Evolutionary conservation across 768 basidiomycete species (phyloP), one percentile per base, ranked within the genome.

Genomic region (Lentinula aciculospora): DNA sequence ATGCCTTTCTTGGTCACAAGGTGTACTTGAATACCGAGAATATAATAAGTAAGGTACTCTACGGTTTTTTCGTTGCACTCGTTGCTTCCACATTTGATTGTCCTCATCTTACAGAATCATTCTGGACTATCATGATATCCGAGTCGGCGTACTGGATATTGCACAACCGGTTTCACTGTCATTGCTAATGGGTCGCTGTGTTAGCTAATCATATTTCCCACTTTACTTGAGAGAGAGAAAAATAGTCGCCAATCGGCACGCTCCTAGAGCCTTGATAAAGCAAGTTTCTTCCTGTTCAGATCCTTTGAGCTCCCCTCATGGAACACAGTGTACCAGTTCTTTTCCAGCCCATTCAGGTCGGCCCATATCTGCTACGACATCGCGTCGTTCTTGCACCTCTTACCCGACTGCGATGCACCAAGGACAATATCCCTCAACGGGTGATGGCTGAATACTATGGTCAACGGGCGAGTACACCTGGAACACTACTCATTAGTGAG

Each of bases 401-500:
- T 23, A 74, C 71, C 0, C 69, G 74, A 10, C 61, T 61, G 51
- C 67, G 73, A n/a, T 67, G 71, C 3, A 54, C 67, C 46, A 53
- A 64, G 23, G 51, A 56, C 0, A 60, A 65, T 25, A 60, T 70
- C 13, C 68, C 63, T 3, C 58, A 64, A 7, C 68, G 66, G 3
- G 53, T 68, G n/a, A 62, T 66, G 29, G 61, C 60, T 19, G 65
- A 67, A 28, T 71, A 73, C 60, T 73, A 74, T 51, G 57, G 60
- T 13, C 72, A 72, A 55, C 70, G 71, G 25, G 68, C 64, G 12
- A 65, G 64, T 37, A 58, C 65, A 19, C 65, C 68, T 0, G 76
- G 76, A 4, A 72, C 73, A 6, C 67, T 78, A 23, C 63, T 73
- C 6, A 68, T 81, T 54, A 66, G 75, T 1, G 78, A 80, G 62